Conservation (phyloP, 2,329 filamentous ascomycete species). For the Graphilbum sp. region DNA sequence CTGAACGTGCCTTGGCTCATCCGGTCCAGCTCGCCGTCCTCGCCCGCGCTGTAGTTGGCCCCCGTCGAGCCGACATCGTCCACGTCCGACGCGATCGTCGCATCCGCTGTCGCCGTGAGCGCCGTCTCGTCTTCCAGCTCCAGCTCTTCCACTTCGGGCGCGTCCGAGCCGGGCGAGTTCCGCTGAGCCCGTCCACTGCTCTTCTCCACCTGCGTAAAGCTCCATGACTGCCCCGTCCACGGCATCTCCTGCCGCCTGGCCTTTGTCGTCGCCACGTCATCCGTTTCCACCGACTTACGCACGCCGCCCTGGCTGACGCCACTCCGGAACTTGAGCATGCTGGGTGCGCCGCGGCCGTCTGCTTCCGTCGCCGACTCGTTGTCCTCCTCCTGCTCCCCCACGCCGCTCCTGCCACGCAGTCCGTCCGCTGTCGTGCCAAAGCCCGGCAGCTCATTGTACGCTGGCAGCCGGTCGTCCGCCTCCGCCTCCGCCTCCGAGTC, state of each 20-base stretch:
- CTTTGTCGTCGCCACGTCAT: constrained; percentile 24
- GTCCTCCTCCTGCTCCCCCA: background rate
- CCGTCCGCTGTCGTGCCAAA: background rate
- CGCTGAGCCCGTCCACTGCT: constrained; percentile 21
- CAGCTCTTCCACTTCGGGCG: constrained; percentile 6
- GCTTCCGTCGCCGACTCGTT: background rate
- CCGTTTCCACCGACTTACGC: constrained; percentile 27
- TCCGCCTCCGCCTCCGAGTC: background rate
- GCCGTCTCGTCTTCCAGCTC: constrained; percentile 1
- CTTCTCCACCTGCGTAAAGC: constrained; percentile 17
- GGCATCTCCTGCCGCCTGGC: constrained; percentile 17
- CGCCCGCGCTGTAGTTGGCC: background rate
- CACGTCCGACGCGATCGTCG: too few species aligned
- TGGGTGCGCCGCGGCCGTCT: too few species aligned
- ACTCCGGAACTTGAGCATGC: background rate
- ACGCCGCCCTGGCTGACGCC: constrained; percentile 13
- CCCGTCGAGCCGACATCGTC: background rate
- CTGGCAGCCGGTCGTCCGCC: background rate
- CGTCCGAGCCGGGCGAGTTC: constrained; percentile 6
- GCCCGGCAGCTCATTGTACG: background rate
- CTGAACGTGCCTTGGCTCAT: background rate
- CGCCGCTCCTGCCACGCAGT: background rate
- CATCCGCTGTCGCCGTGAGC: background rate
- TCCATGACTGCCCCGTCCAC: constrained; percentile 23
- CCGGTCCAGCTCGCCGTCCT: constrained; percentile 2